Evolutionary conservation across 257 asterid species (phyloP), one percentile per base, ranked within the genome.

Genomic region (Fraxinus cuspidata): DNA sequence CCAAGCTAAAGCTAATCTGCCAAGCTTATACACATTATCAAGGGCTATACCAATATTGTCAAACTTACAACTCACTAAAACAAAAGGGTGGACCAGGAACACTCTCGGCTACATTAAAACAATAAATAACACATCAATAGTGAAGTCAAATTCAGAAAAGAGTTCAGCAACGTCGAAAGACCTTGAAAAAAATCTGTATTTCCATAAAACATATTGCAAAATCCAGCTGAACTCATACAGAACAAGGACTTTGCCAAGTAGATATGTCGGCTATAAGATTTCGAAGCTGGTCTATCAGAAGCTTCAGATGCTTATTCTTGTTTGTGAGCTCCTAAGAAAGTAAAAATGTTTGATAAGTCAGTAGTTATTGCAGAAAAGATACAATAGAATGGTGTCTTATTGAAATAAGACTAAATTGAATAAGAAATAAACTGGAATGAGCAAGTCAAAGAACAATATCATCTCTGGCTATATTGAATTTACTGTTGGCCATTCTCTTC

Each of bases 181-280:
- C 82, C 79, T 80, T 29, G 82, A 28, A 31, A 21, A 21, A 42
- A 27, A 71, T 56, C 49, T 38, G 58, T 18, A 21, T 19, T 67
- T 37, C 69, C 67, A 38, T 66, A 12, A n/a, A 69, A 69, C 60
- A 68, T 25, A 70, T 51, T 68, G 21, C 35, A 29, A 69, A 56
- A 51, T 31, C 25, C 15, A 65, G 65, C 77, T 40, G 18, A 49
- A 63, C 70, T 90, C 85, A 94, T 34, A 89, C 74, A 67, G 95
- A 81, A 79, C 92, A 87, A 49, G 95, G 97, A 84, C 97, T 91
- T 77, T 91, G 97, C 98, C 98, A 94, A 56, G 92, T 90, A 0
- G 95, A 90, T 75, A 91, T 80, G 84, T 92, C 97, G 19, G 85
- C 77, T 35, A 90, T 81, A 60, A 94, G 87, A 70, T 85, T 85